phyloP scores from a whole-genome alignment of 139 green algal genomes.

The Chlamydomonas eustigma region DNA sequence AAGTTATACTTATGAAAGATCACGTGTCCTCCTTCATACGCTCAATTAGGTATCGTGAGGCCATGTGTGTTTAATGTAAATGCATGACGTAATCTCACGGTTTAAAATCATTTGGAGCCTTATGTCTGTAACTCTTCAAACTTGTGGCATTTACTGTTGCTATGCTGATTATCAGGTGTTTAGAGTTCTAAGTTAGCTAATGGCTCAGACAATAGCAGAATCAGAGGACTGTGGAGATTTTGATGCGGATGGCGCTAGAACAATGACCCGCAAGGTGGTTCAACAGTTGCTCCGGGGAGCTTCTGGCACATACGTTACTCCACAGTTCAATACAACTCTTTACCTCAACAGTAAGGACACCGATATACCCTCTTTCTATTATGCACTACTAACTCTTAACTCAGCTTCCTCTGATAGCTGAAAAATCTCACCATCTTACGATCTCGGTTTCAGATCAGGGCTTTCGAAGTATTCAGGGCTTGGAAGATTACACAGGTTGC shows the following conservation, averaged over 20 bases:
- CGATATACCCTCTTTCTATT: background rate
- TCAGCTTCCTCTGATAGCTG: background rate
- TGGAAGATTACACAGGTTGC: constrained; percentile 1
- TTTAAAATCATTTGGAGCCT: too few relatives aligned
- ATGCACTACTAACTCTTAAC: background rate
- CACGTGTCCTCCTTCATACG: too few relatives aligned
- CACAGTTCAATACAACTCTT: background rate
- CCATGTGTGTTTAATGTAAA: too few relatives aligned
- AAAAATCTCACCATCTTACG: background rate
- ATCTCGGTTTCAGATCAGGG: background rate
- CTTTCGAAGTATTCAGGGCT: background rate
- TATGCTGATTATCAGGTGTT: too few relatives aligned
- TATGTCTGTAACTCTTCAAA: too few relatives aligned
- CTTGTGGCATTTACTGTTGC: too few relatives aligned
- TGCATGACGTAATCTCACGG: too few relatives aligned
- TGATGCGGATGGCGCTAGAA: background rate
- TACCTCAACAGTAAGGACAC: background rate
- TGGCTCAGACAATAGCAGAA: too few relatives aligned
- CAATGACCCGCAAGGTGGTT: background rate
- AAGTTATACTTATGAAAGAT: too few relatives aligned
- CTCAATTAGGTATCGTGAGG: too few relatives aligned
- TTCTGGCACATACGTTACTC: background rate
- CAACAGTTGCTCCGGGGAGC: background rate
- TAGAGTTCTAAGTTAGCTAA: too few relatives aligned
- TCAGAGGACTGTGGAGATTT: too few relatives aligned